Evolutionary conservation across 441 rosid species (phyloP), one percentile per base, ranked within the genome.

Genomic region (Raphanus hybrid): DNA sequence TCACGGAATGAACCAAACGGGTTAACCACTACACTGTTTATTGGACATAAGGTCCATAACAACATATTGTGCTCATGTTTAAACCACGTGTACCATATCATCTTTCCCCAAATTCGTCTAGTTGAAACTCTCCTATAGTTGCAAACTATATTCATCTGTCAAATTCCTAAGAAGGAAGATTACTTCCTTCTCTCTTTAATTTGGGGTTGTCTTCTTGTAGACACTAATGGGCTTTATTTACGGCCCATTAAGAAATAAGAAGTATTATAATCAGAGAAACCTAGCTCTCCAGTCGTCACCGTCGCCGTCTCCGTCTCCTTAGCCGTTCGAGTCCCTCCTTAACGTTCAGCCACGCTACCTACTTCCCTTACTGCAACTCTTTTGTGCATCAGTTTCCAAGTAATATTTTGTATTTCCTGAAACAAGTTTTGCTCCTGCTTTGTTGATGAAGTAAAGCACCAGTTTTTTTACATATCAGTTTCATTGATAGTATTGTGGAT

Each of bases 301-400:
- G 79, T 62, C 74, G 14, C 60, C 72, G 69, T 72, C 58, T 14
- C 37, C 37, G 54, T 73, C 76, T 16, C 61, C 65, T 37, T 64
- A 41, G 26, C 35, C 72, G 74, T 69, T 29, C 41, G 14, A 50
- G 20, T n/a, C 52, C 41, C 63, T 69, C 55, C 69, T 69, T 11
- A 16, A 43, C 66, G 50, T 29, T 11, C 72, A 32, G 34, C 78
- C 10, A 32, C 50, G 16, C 61, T 6, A 58, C 15, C 67, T 43
- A 34, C 50, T 6, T 27, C 6, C 6, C 10, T 6, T 64, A 14
- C 39, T 55, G 27, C 20, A 0, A 74, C n/a, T 26, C 29, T 73
- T 73, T 45, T 6, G 6, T 27, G 8, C 35, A 35, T 35, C 63
- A 32, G 2, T n/a, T 37, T 39, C 32, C 8, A 20, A n/a, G 79